Evolutionary conservation across 2,329 filamentous ascomycete species (phyloP), one percentile per base, ranked within the genome.

Genomic region (Geosmithia putterillii): DNA sequence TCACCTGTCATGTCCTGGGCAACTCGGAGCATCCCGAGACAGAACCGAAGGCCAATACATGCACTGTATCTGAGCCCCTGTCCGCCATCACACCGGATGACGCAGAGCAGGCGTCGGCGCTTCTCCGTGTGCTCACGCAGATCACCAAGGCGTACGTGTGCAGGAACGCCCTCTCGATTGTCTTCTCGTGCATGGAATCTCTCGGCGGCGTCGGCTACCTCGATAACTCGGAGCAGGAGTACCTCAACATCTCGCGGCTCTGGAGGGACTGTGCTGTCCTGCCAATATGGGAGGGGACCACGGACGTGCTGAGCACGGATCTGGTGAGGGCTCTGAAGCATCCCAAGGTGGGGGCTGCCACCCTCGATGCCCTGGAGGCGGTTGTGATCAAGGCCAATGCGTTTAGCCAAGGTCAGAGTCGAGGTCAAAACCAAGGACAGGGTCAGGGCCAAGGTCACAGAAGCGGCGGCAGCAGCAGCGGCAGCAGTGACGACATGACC

Each of bases 161-260:
- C 57, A 72, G 67, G 49, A 59, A 61, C 9, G 62, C 64, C 7
- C 69, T 75, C 37, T 62, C 63, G 8, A 63, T 71, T 3, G 54
- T 81, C 17, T 69, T 70, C 49, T 66, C 66, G 14, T 76, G 71
- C 52, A 80, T 83, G 73, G 79, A 83, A 52, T 66, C 69, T 2
- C 65, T 84, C 0, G 80, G 80, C 7, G 80, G 80, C 1, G 72
- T 83, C 1, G 79, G 81, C 0, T 84, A 83, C 50, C 68, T 81
- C 20, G 67, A 79, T 52, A 82, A 82, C 50, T 28, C 28, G 7
- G 72, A 76, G 46, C 73, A 77, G 45, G 76, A 79, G 41, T 70
- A 76, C 34, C 63, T 84, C 45, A 87, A 86, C 52, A 62, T 86
- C 3, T 71, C 81, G 0, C 70, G 79, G 7, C 63, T 86, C 1